Evolutionary conservation across 805 yeast species (phyloP).

Genomic region (Barnettozyma wickerhamii): DNA sequence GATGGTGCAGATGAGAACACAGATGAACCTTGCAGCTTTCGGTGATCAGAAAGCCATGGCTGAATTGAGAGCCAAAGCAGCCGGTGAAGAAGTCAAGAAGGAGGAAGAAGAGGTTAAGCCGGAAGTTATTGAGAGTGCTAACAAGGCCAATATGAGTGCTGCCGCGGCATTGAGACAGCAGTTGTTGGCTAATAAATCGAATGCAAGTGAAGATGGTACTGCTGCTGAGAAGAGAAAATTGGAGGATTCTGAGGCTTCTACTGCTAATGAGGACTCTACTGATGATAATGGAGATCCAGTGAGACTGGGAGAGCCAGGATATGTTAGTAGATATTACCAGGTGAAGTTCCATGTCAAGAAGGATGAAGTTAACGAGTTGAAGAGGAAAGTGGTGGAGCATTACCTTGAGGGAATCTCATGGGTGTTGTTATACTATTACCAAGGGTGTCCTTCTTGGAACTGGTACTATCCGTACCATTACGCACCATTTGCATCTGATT

Average conservation of each 20-base stretch:
- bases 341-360: constrained; percentile 61
- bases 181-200: constrained; percentile 24
- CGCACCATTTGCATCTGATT: constrained; percentile 96
- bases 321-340: constrained; percentile 72
- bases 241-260: constrained; percentile 17
- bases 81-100: constrained; percentile 24
- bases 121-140: constrained; percentile 28
- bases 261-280: constrained; percentile 13
- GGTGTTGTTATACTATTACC: constrained; percentile 90
- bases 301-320: constrained; percentile 83
- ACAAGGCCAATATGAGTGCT: constrained; percentile 38
- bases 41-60: constrained; percentile 39
- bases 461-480: constrained; percentile 98
- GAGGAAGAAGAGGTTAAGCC: constrained; percentile 25
- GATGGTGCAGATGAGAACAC: constrained; percentile 57
- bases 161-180: constrained; percentile 40
- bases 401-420: constrained; percentile 97
- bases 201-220: constrained; percentile 1
- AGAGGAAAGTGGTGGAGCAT: constrained; percentile 57
- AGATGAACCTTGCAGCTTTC: constrained; percentile 64
- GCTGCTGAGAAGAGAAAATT: constrained; percentile 22
- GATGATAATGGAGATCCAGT: constrained; percentile 45
- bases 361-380: constrained; percentile 48
- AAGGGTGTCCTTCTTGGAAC: constrained; percentile 98
- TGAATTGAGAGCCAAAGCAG: constrained; percentile 14